Conservation (phyloP, 1,284 basidiomycete genomes). For the Ganoderma boninense region DNA sequence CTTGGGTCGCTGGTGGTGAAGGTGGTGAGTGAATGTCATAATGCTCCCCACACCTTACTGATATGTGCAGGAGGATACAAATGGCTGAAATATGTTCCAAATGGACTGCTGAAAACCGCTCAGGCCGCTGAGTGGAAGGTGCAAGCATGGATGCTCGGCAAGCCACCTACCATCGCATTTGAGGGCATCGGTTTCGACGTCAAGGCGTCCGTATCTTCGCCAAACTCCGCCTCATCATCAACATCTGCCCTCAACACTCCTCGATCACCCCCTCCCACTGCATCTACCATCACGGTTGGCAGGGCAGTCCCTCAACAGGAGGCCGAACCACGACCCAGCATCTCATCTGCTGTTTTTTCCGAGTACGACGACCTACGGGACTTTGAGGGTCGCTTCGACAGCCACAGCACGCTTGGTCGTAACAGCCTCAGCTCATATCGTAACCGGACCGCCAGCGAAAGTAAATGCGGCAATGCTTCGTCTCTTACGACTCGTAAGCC, state of each 20-base stretch:
- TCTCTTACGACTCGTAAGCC: constrained; percentile 57
- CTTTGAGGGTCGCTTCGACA: constrained; percentile 85
- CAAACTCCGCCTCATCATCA: constrained; percentile 24
- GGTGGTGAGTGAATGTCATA: constrained; percentile 63
- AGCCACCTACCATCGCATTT: constrained; percentile 84
- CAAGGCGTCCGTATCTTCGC: constrained; percentile 36
- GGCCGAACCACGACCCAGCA: constrained; percentile 39
- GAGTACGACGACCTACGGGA: constrained; percentile 87
- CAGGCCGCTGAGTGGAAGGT: constrained; percentile 98
- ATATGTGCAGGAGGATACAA: constrained; percentile 79
- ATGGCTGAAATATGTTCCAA: constrained; percentile 97
- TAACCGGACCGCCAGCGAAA: constrained; percentile 45
- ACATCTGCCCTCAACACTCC: constrained; percentile 22
- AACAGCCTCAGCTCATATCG: constrained; percentile 44
- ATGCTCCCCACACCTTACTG: neutral
- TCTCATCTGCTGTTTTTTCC: constrained; percentile 66
- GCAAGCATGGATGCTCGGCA: constrained; percentile 96
- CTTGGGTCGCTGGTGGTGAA: constrained; percentile 95
- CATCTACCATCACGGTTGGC: constrained; percentile 24
- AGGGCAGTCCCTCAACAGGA: constrained; percentile 42
- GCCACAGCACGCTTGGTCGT: constrained; percentile 72
- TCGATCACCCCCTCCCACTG: constrained; percentile 24
- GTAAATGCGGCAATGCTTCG: constrained; percentile 36
- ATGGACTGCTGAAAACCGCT: constrained; percentile 91
- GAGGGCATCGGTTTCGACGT: constrained; percentile 82